These are phyloP conservation scores for Lactarius psammicola DNA, from an alignment of 768 basidiomycete genomes.

Conservation along the genomic window DNA sequence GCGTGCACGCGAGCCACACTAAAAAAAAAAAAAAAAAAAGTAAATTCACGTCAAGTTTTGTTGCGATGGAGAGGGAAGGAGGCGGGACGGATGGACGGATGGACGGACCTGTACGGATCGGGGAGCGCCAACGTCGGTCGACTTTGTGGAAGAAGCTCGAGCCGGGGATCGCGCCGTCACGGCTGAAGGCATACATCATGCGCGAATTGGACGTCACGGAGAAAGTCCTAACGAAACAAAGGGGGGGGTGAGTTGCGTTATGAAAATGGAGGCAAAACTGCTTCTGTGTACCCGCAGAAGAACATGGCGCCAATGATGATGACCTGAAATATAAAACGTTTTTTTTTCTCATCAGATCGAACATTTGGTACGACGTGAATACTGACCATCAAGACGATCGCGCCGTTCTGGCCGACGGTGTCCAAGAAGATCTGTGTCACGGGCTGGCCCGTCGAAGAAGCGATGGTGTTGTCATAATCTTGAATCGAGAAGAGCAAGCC, in stretches of 20 bases:
- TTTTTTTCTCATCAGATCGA: too few relatives aligned
- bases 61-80: background rate
- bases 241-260: background rate
- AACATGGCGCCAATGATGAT: slow-evolving; percentile 73
- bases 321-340: slow-evolving; percentile 38
- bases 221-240: slow-evolving; percentile 54
- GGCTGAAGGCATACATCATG: slow-evolving; percentile 81
- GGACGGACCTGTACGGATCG: slow-evolving; percentile 60
- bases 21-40: too few relatives aligned
- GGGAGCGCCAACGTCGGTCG: slow-evolving; percentile 54
- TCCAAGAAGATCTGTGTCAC: slow-evolving; percentile 79
- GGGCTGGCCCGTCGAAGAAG: slow-evolving; percentile 59
- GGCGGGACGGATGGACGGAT: too few relatives aligned
- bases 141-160: slow-evolving; percentile 67
- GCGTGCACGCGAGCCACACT: slow-evolving; percentile 79
- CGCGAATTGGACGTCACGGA: slow-evolving; percentile 76
- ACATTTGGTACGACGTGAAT: background rate
- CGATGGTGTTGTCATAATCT: slow-evolving; percentile 55
- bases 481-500: slow-evolving; percentile 77
- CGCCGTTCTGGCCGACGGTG: slow-evolving; percentile 69
- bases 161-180: slow-evolving; percentile 72
- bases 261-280: background rate
- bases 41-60: background rate
- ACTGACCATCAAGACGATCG: slow-evolving; percentile 64
- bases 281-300: slow-evolving; percentile 54